A percentile compares a stretch with the other conserved stretches of the same genome.
Evolutionary conservation across 2,329 filamentous ascomycete genomes (phyloP).

Genomic region (Bipolaris bicolor): DNA sequence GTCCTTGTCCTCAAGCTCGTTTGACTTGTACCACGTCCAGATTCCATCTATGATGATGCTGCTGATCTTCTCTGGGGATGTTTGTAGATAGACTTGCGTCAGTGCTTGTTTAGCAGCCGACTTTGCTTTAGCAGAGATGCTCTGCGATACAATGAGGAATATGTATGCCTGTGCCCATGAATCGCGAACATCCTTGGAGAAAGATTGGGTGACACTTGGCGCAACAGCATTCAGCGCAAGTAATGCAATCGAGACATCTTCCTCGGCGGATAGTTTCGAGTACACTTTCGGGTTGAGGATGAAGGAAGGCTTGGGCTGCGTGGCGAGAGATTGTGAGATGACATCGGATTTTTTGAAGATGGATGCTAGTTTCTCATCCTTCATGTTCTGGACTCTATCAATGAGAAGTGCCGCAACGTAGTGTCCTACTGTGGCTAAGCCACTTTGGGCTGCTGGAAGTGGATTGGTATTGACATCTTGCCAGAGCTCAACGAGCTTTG

Average conservation of each 20-base stretch:
- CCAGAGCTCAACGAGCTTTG: slow-evolving; percentile 72
- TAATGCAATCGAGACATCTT: slow-evolving; percentile 79
- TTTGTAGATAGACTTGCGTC: slow-evolving; percentile 66
- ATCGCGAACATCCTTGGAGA: slow-evolving; percentile 58
- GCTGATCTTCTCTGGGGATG: slow-evolving; percentile 63
- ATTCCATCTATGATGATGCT: slow-evolving; percentile 72
- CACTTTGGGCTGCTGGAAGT: slow-evolving; percentile 77
- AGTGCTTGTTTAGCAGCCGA: slow-evolving; percentile 68
- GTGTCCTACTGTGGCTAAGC: slow-evolving; percentile 79
- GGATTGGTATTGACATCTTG: slow-evolving; percentile 81
- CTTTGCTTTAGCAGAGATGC: slow-evolving; percentile 66
- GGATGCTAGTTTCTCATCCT: slow-evolving; percentile 61
- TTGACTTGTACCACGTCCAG: slow-evolving; percentile 77
- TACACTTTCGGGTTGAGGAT: slow-evolving; percentile 85
- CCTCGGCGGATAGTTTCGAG: slow-evolving; percentile 73
- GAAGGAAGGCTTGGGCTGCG: slow-evolving; percentile 85
- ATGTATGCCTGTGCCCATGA: slow-evolving; percentile 87
- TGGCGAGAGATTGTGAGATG: slow-evolving; percentile 67
- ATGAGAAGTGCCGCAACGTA: slow-evolving; percentile 70
- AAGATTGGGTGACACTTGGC: slow-evolving; percentile 59
- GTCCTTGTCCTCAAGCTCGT: slow-evolving; percentile 78
- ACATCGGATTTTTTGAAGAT: slow-evolving; percentile 68
- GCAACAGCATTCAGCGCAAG: slow-evolving; percentile 71
- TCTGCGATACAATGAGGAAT: slow-evolving; percentile 72
- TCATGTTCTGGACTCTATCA: slow-evolving; percentile 60